Base-by-base conservation (phyloP, 2,329 filamentous ascomycete species). In the Hypoxylon sp. region DNA sequence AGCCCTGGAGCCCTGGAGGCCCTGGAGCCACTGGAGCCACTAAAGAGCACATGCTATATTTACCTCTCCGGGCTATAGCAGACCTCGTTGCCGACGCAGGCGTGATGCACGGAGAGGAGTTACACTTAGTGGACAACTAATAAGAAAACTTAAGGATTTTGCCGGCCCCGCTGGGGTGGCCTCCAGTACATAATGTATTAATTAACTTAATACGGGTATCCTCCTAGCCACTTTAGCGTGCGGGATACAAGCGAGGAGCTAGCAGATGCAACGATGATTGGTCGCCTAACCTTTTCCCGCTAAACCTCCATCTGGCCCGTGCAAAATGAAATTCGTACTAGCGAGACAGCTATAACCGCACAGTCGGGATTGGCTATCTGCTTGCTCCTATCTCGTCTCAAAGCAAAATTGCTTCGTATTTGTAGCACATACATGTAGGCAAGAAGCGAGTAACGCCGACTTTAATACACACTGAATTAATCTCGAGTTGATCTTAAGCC, bases 221-320 rank as follows among this genome's bases (percentile, higher is more conserved):
- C 11, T n/a, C n/a, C 30, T 22, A 44, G n/a, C 28, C 6, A 32
- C 22, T 38, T 48, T 55, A 51, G 59, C 46, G 52, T 46, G 46
- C 56, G 62, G 62, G 52, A 55, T 42, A 50, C 49, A 54, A 59
- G 58, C 45, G 33, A 61, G 36, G 33, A 57, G 30, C 33, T 45
- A 50, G 22, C 38, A 20, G 1, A 18, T n/a, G 14, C 16, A 20
- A 20, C 28, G 16, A 6, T 61, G 40, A 64, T 64, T 67, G 61
- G 64, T 45, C 61, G 61, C 61, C 64, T 67, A 64, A 51, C 56
- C 52, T 49, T 32, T 28, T 12, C 24, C 24, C 24, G 48, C 30
- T 57, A 56, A 55, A 55, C 53, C 24, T 14, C 20, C n/a, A 11
- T 32, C 42, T 56, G 61, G 40, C 46, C 61, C 53, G 61, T 62